phyloP scores from a whole-genome alignment of 2,329 filamentous ascomycete species.

The Exophiala oligosperma region DNA sequence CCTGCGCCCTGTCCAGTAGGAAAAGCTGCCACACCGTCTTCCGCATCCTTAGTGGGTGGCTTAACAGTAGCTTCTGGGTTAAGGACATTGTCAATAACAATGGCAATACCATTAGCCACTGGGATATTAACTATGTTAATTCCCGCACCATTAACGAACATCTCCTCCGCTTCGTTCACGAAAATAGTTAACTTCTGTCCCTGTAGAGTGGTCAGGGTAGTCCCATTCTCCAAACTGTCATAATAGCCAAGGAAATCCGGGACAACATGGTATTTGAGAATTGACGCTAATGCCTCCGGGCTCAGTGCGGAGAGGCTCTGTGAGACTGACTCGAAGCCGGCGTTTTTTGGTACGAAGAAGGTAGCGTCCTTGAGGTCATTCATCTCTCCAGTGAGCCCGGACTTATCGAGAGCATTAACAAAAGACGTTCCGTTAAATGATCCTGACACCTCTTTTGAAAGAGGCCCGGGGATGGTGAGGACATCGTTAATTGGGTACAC shows the following conservation, averaged over 20 bases:
- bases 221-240: neutral
- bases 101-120: constrained; percentile 9
- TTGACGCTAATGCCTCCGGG: neutral
- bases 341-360: constrained; percentile 6
- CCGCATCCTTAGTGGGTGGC: constrained; percentile 4
- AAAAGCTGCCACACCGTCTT: constrained; percentile 8
- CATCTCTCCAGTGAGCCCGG: constrained; percentile 4
- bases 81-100: constrained; percentile 14
- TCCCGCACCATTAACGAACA: constrained; percentile 8
- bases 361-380: constrained; percentile 5
- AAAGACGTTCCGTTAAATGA: constrained; percentile 8
- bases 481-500: constrained; percentile 1
- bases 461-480: neutral
- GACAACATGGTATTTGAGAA: constrained; percentile 13
- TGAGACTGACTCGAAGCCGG: neutral
- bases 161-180: constrained; percentile 1
- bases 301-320: constrained; percentile 3
- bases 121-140: constrained; percentile 1
- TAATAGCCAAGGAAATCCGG: neutral
- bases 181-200: constrained; percentile 7
- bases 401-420: neutral
- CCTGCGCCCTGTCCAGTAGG: neutral
- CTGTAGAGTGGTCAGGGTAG: constrained; percentile 3
- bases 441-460: neutral
- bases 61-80: neutral